Conservation (phyloP, 768 basidiomycete species). For the Boletus edulis region DNA sequence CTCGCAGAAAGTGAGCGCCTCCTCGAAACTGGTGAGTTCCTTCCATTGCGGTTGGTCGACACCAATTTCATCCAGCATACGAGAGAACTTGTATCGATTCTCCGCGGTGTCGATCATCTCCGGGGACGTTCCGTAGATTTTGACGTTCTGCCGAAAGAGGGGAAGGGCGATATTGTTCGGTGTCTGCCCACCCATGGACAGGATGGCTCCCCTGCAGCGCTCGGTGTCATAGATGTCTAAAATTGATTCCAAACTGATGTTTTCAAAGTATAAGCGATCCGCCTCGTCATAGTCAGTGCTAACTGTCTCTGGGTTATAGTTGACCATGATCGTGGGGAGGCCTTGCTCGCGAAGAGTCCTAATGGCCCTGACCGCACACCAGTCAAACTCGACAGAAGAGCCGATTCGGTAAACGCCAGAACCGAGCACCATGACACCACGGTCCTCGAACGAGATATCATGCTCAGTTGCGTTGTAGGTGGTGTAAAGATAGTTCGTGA, state of each 20-base stretch:
- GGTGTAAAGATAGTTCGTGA: conserved; percentile 98
- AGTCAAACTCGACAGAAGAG: conserved; percentile 99
- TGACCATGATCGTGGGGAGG: conserved; percentile 96
- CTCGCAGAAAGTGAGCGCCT: conserved; percentile 86
- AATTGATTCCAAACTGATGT: conserved; percentile 94
- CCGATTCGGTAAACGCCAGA: conserved; percentile 99
- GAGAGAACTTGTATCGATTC: conserved; percentile 99
- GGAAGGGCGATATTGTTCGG: conserved; percentile 98
- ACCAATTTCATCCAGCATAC: conserved; percentile 94
- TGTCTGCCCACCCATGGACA: conserved; percentile 98
- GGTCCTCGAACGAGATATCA: conserved; percentile 84
- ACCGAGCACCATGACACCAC: conserved; percentile 95
- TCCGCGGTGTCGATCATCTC: conserved; percentile 99
- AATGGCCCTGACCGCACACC: conserved; percentile 98
- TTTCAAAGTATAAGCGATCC: conserved; percentile 97
- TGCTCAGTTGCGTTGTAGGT: conserved; percentile 97
- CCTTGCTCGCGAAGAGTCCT: conserved; percentile 94
- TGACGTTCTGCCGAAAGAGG: conserved; percentile 94
- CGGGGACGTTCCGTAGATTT: conserved; percentile 97
- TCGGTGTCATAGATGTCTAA: conserved; percentile 96
- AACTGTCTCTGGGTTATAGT: conserved; percentile 99
- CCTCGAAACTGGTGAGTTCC: conserved; percentile 88
- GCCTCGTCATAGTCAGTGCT: conserved; percentile 99
- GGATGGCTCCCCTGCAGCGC: conserved; percentile 83
- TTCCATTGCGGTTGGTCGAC: conserved; percentile 99